These are phyloP conservation scores for Aspergillus baeticus DNA, from an alignment of 495 filamentous ascomycete species.

Conservation along the genomic window DNA sequence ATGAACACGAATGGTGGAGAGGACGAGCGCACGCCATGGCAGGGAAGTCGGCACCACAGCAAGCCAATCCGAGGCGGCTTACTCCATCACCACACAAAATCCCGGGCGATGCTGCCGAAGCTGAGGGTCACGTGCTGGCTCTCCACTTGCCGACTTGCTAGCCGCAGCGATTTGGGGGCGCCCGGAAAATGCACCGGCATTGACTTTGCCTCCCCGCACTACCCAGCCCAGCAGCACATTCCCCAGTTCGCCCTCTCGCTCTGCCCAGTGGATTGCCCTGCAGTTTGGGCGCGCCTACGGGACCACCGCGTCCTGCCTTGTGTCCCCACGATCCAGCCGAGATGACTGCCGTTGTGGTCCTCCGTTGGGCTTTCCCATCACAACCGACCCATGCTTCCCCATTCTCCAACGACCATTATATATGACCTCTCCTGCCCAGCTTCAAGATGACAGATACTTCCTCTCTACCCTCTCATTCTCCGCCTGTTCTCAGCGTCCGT, in stretches of 20 bases:
- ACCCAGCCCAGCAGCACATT: background rate
- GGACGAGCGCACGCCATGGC: background rate
- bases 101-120: conserved; percentile 33
- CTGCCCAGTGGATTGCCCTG: background rate
- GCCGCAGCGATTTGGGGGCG: conserved; percentile 20
- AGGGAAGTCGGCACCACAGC: conserved; percentile 4
- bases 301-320: background rate
- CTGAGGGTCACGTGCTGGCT: conserved; percentile 23
- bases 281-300: background rate
- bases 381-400: conserved; percentile 18
- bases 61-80: conserved; percentile 12
- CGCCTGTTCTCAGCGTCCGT: background rate
- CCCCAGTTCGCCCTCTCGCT: background rate
- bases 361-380: conserved; percentile 22
- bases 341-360: conserved; percentile 42
- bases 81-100: conserved; percentile 13
- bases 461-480: conserved; percentile 1
- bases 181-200: conserved; percentile 30
- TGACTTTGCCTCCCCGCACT: conserved; percentile 21
- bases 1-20: no score
- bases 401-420: conserved; percentile 32
- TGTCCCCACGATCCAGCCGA: conserved; percentile 39
- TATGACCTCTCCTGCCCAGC: conserved; percentile 22
- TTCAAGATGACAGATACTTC: conserved; percentile 12
- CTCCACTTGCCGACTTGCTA: conserved; percentile 37